phyloP scores from a whole-genome alignment of 2,329 filamentous ascomycete genomes.

The Calcarisporium arbuscula region DNA sequence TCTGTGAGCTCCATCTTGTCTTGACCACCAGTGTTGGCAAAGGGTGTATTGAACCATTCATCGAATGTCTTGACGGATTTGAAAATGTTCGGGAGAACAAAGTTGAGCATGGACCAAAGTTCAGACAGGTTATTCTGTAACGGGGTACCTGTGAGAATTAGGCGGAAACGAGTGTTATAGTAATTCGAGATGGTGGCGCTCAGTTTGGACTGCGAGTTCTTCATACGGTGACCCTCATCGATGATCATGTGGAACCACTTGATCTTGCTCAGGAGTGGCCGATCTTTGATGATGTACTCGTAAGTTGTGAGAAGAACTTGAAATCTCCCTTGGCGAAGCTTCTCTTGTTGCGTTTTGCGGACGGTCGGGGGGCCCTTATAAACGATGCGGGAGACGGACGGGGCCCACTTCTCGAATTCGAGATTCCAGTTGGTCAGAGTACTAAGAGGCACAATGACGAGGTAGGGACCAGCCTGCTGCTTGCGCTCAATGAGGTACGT shows the following conservation, averaged over 20 bases:
- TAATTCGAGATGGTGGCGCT: constrained; percentile 92
- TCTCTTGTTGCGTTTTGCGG: constrained; percentile 85
- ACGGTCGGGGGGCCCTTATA: constrained; percentile 92
- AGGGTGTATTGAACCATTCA: constrained; percentile 99
- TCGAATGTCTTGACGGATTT: constrained; percentile 98
- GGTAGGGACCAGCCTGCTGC: constrained; percentile 81
- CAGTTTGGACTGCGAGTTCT: constrained; percentile 94
- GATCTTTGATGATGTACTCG: constrained; percentile 99
- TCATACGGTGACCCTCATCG: constrained; percentile 99
- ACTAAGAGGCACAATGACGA: constrained; percentile 95
- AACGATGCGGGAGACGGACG: constrained; percentile 76
- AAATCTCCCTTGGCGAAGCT: constrained; percentile 90
- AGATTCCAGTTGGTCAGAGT: constrained; percentile 98
- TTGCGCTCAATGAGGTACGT: constrained; percentile 97
- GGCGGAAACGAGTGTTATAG: constrained; percentile 88
- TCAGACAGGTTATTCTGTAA: constrained; percentile 96
- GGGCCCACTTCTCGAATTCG: constrained; percentile 99
- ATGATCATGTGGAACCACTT: constrained; percentile 99
- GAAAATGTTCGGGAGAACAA: constrained; percentile 96
- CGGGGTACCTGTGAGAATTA: constrained; percentile 95
- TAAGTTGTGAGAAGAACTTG: constrained; percentile 96
- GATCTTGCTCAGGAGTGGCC: constrained; percentile 91
- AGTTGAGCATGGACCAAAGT: constrained; percentile 97
- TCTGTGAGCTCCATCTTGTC: constrained; percentile 98
- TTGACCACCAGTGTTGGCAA: constrained; percentile 94